Evolutionary conservation across 192 early-diverging fungal genomes (phyloP).

Genomic region (Coemansia sp.): DNA sequence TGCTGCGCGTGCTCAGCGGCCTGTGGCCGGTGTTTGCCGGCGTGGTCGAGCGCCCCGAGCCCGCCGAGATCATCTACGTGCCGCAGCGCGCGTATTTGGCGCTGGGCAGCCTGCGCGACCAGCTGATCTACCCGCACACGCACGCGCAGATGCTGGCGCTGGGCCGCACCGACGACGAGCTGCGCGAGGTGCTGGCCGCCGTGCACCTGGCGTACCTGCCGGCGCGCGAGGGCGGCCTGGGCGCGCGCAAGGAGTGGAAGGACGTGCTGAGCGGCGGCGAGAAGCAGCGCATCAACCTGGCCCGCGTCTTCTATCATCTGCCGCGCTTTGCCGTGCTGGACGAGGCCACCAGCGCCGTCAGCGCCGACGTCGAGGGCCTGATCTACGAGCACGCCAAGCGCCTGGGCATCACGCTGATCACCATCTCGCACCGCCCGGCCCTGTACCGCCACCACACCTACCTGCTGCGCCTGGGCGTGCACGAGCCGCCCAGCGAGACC

Average conservation of each 20-base stretch:
- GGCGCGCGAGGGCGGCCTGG: slow-evolving; percentile 83
- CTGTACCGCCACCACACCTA: slow-evolving; percentile 96
- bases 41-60: slow-evolving; percentile 65
- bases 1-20: slow-evolving; percentile 94
- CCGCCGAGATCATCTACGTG: slow-evolving; percentile 90
- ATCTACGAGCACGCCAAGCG: slow-evolving; percentile 80
- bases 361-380: slow-evolving; percentile 88
- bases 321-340: slow-evolving; percentile 94
- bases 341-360: slow-evolving; percentile 87
- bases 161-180: slow-evolving; percentile 76
- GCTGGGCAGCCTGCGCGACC: slow-evolving; percentile 89
- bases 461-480: slow-evolving; percentile 75
- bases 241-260: slow-evolving; percentile 85
- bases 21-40: slow-evolving; percentile 93
- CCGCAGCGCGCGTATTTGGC: slow-evolving; percentile 95
- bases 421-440: slow-evolving; percentile 89
- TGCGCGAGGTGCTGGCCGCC: slow-evolving; percentile 74
- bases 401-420: slow-evolving; percentile 86
- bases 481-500: background rate
- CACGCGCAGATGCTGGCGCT: slow-evolving; percentile 74
- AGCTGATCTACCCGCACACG: slow-evolving; percentile 97
- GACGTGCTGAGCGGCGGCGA: slow-evolving; percentile 94
- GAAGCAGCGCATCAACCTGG: slow-evolving; percentile 92
- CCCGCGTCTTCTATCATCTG: slow-evolving; percentile 91
- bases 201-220: slow-evolving; percentile 84